Evolutionary conservation across 2,329 filamentous ascomycete genomes (phyloP).

Genomic region (Piedraia hortae): DNA sequence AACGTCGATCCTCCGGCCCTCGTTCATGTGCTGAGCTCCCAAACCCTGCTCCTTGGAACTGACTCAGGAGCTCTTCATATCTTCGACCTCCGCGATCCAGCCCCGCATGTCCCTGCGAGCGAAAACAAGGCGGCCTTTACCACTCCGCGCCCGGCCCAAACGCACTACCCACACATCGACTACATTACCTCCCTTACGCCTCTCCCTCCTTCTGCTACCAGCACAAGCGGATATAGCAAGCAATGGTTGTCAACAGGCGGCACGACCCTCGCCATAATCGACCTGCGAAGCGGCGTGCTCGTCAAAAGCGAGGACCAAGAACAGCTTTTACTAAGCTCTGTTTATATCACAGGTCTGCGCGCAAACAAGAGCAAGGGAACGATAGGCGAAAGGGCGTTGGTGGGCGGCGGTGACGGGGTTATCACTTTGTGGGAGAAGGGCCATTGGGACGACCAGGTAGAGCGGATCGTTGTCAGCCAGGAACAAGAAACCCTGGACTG

Average conservation of each 20-base stretch:
- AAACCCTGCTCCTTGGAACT: conserved; percentile 66
- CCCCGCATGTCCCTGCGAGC: conserved; percentile 16
- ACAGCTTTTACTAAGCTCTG: conserved; percentile 63
- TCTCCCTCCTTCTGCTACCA: conserved; percentile 50
- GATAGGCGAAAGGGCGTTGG: conserved; percentile 48
- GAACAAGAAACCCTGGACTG: conserved; percentile 47
- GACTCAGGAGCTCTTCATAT: conserved; percentile 77
- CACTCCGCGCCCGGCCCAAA: conserved; percentile 40
- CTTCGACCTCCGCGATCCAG: conserved; percentile 42
- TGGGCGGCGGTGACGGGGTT: conserved; percentile 54
- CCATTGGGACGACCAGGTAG: conserved; percentile 84
- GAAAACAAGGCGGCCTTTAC: conserved; percentile 18
- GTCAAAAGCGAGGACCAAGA: conserved; percentile 85
- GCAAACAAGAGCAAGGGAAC: conserved; percentile 32
- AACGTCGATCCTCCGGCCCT: conserved; percentile 48
- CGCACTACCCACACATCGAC: conserved; percentile 68
- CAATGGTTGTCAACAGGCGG: conserved; percentile 89
- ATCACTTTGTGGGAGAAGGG: conserved; percentile 85
- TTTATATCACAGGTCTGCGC: conserved; percentile 50
- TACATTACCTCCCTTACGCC: conserved; percentile 74
- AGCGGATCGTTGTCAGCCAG: conserved; percentile 50
- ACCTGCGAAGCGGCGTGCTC: conserved; percentile 61
- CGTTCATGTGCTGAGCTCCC: conserved; percentile 59
- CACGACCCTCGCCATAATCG: conserved; percentile 70
- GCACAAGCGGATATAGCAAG: conserved; percentile 70